These are phyloP conservation scores for Pichia sp. DNA, from an alignment of 1,139 yeast species.

Conservation along the genomic window DNA sequence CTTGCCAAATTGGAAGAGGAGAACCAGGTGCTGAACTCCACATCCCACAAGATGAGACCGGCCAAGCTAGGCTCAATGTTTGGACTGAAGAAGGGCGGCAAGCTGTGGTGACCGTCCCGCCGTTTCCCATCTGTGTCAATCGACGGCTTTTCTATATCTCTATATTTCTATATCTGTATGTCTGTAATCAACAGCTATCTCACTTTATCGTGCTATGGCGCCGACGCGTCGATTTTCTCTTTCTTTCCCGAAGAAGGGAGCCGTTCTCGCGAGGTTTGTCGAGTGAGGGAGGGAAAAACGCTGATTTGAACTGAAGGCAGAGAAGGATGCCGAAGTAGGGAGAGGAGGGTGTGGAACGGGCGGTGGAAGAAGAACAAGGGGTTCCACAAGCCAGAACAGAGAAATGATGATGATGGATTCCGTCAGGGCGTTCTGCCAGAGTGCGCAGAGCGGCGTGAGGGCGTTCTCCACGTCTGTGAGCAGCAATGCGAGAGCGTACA, in stretches of 20 bases:
- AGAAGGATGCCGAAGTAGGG: neutral
- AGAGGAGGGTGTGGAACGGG: neutral
- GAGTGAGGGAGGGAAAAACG: neutral
- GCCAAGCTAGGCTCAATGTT: conserved; percentile 12
- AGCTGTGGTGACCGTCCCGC: conserved; percentile 16
- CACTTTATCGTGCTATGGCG: no score
- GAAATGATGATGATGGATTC: conserved; percentile 9
- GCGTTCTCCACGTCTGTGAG: conserved; percentile 24
- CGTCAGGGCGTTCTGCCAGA: neutral
- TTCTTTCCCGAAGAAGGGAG: neutral
- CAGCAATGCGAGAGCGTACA: conserved; percentile 34
- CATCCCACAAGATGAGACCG: conserved; percentile 18
- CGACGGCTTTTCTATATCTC: neutral
- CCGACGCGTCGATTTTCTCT: neutral
- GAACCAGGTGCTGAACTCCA: conserved; percentile 31
- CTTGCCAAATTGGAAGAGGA: conserved; percentile 51
- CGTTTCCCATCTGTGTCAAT: neutral
- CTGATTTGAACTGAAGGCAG: neutral
- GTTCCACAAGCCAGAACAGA: neutral
- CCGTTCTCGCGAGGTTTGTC: neutral
- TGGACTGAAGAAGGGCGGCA: conserved; percentile 16
- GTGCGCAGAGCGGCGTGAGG: conserved; percentile 15
- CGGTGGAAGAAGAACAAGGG: neutral
- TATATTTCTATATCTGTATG: neutral
- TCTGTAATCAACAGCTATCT: no score